Percentiles rank a stretch among this genome's conserved stretches.
These are phyloP conservation scores for Murraya koenigii DNA, from an alignment of 345 rosid genomes.

Conservation along the genomic window DNA sequence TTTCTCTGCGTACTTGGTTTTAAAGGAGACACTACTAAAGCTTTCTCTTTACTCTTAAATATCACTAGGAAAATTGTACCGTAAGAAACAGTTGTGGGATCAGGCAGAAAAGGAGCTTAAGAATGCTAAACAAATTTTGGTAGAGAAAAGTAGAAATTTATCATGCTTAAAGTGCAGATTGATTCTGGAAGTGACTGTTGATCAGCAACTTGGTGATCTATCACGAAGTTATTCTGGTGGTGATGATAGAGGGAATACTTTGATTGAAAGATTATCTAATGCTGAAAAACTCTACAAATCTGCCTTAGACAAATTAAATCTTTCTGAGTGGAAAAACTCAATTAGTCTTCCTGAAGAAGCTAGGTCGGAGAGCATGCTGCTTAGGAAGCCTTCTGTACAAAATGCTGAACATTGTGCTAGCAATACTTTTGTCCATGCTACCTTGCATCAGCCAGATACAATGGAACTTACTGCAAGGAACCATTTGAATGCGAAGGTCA, in stretches of 20 bases:
- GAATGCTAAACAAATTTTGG: constrained; percentile 53
- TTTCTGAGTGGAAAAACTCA: constrained; percentile 56
- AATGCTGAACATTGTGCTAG: constrained; percentile 23
- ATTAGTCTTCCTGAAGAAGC: constrained; percentile 37
- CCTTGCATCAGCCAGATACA: constrained; percentile 13
- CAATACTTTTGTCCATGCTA: constrained; percentile 6
- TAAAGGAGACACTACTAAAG: constrained; percentile 9
- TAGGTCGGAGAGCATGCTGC: constrained; percentile 16
- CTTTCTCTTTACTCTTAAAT: constrained; percentile 16
- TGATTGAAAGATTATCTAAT: constrained; percentile 38
- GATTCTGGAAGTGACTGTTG: constrained; percentile 57
- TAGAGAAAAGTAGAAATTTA: constrained; percentile 24
- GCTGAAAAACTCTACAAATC: constrained; percentile 62
- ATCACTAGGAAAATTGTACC: constrained; percentile 61
- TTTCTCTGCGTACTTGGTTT: constrained; percentile 10
- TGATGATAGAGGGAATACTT: constrained; percentile 20
- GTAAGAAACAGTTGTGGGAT: constrained; percentile 57
- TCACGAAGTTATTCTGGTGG: constrained; percentile 34
- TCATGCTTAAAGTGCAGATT: constrained; percentile 68
- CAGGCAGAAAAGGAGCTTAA: constrained; percentile 67
- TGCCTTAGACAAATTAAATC: constrained; percentile 59
- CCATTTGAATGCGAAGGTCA: constrained; percentile 31
- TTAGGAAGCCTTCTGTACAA: constrained; percentile 11
- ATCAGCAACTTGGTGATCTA: constrained; percentile 76
- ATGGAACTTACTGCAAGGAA: constrained; percentile 16